phyloP scores from a whole-genome alignment of 805 yeast genomes.

The Pichia sporocuriosa region DNA sequence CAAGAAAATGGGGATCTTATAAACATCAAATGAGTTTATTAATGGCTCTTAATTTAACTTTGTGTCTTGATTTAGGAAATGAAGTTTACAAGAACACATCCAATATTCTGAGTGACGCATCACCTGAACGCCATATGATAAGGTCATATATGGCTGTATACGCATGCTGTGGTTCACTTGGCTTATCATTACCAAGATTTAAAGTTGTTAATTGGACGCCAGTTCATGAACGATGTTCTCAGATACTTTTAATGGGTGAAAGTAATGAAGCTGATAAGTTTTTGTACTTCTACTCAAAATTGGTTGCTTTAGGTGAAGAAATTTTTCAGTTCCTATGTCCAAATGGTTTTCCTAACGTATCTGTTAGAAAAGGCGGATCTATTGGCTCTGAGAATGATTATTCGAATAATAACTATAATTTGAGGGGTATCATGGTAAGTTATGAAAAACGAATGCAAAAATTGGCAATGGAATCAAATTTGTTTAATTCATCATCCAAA shows the following conservation, averaged over 20 bases:
- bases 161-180: constrained; percentile 45
- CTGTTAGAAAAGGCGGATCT: constrained; percentile 2
- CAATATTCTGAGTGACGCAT: constrained; percentile 23
- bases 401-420: constrained; percentile 6
- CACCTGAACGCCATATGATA: constrained; percentile 32
- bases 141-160: constrained; percentile 43
- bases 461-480: constrained; percentile 35
- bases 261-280: constrained; percentile 35
- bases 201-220: constrained; percentile 43
- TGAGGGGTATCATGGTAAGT: constrained; percentile 29
- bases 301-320: constrained; percentile 46
- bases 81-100: constrained; percentile 25
- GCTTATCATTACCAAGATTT: constrained; percentile 44
- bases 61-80: constrained; percentile 44
- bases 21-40: constrained; percentile 45
- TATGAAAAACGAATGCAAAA: constrained; percentile 37
- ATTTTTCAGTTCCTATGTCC: constrained; percentile 37
- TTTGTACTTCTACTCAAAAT: constrained; percentile 37
- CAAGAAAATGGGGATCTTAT: constrained; percentile 44
- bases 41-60: constrained; percentile 37
- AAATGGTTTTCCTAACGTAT: constrained; percentile 13
- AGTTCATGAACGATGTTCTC: constrained; percentile 35
- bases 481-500: constrained; percentile 29
- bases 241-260: constrained; percentile 31
- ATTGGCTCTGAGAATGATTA: no score